Evolutionary conservation across 495 filamentous ascomycete species (phyloP).

Genomic region (Daldinia bambusicola): DNA sequence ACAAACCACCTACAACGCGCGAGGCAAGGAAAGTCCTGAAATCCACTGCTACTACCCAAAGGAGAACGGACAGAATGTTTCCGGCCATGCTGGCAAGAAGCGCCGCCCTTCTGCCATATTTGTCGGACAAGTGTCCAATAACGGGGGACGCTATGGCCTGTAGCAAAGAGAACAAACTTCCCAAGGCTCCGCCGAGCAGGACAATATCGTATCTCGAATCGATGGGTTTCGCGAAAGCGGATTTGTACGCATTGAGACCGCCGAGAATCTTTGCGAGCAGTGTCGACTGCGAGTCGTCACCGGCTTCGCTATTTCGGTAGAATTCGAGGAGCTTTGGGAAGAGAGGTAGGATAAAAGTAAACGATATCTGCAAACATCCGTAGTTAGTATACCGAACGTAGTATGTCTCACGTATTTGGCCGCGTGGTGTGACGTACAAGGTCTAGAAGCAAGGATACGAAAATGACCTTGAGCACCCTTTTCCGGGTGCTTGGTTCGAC

Average conservation of each 20-base stretch:
- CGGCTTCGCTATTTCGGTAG: slow-evolving; percentile 79
- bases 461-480: slow-evolving; percentile 81
- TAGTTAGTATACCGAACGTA: slow-evolving; percentile 31
- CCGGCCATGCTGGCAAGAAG: slow-evolving; percentile 94
- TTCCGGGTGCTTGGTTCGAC: slow-evolving; percentile 69
- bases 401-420: background rate
- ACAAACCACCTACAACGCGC: slow-evolving; percentile 89
- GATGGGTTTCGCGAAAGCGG: slow-evolving; percentile 90
- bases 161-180: slow-evolving; percentile 90
- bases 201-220: slow-evolving; percentile 97
- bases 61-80: slow-evolving; percentile 89
- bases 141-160: slow-evolving; percentile 93
- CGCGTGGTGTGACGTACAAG: slow-evolving; percentile 50
- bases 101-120: slow-evolving; percentile 86
- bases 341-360: slow-evolving; percentile 96
- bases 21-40: slow-evolving; percentile 96
- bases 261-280: slow-evolving; percentile 80
- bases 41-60: slow-evolving; percentile 92
- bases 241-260: slow-evolving; percentile 94
- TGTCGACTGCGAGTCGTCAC: slow-evolving; percentile 65
- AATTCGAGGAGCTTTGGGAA: slow-evolving; percentile 95
- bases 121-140: slow-evolving; percentile 89
- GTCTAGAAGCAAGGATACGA: slow-evolving; percentile 64
- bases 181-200: slow-evolving; percentile 91
- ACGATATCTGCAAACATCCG: slow-evolving; percentile 53